Percentiles rank a stretch among this genome's conserved stretches.
Evolutionary conservation across 1,284 basidiomycete species (phyloP).

Genomic region (Tylopilus orsonianus): DNA sequence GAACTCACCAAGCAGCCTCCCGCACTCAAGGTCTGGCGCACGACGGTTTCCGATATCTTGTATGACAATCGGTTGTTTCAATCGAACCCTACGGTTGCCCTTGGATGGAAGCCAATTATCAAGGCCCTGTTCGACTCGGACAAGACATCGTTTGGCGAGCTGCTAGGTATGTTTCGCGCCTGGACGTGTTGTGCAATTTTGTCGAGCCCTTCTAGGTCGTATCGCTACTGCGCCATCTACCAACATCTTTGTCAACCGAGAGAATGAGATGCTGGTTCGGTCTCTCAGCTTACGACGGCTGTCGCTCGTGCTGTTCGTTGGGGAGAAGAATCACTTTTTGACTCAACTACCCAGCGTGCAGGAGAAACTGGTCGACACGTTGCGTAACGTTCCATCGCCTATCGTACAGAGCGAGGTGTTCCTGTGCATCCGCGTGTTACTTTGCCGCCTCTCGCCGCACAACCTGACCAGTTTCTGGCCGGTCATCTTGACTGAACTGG

Average conservation of each 20-base stretch:
- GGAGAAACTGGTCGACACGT: conserved; percentile 93
- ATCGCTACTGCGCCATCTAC: conserved; percentile 85
- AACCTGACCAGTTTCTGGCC: conserved; percentile 98
- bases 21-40: conserved; percentile 84
- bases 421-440: conserved; percentile 87
- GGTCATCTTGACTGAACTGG: conserved; percentile 89
- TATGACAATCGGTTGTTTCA: conserved; percentile 89
- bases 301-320: conserved; percentile 82
- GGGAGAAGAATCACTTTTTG: conserved; percentile 88
- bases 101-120: conserved; percentile 78
- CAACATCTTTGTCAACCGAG: conserved; percentile 96
- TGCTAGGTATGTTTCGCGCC: conserved; percentile 59
- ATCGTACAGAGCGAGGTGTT: conserved; percentile 94
- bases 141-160: conserved; percentile 82
- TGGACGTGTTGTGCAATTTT: conserved; percentile 4
- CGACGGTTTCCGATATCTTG: conserved; percentile 78
- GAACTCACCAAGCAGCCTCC: conserved; percentile 81
- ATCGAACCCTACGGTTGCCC: conserved; percentile 53
- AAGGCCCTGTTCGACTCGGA: conserved; percentile 83
- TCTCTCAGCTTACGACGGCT: conserved; percentile 87
- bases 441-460: conserved; percentile 90
- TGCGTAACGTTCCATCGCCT: conserved; percentile 79
- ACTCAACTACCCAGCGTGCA: conserved; percentile 90
- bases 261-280: conserved; percentile 90
- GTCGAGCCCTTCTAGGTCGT: conserved; percentile 52